Percentiles rank a stretch among this genome's conserved stretches.
Evolutionary conservation across 768 basidiomycete genomes (phyloP).

Genomic region (Tylopilus plumbeoviolaceoides): DNA sequence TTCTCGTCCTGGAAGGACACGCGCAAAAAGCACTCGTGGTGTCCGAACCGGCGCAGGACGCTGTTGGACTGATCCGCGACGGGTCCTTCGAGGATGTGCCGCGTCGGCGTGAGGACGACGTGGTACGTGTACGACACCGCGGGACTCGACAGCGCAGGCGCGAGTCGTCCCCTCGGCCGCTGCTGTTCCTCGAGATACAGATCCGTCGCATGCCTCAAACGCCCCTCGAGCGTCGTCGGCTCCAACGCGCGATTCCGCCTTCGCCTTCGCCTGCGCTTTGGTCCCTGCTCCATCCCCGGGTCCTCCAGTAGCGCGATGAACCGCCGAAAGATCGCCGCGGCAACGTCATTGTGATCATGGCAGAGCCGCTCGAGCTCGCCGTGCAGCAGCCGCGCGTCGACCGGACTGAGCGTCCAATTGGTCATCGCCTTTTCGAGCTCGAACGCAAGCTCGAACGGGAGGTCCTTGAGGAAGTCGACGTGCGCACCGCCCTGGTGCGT

Average conservation of each 20-base stretch:
- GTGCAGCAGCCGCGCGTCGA: conserved; percentile 22
- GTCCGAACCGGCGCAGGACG: conserved; percentile 34
- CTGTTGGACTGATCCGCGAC: conserved; percentile 36
- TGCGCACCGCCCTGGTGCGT: background rate
- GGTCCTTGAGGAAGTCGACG: conserved; percentile 23
- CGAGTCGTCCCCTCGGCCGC: conserved; percentile 25
- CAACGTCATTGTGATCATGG: conserved; percentile 8
- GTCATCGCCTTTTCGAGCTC: conserved; percentile 37
- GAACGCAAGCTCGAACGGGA: conserved; percentile 36
- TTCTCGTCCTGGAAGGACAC: conserved; percentile 48
- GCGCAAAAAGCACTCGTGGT: conserved; percentile 43
- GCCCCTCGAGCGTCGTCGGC: conserved; percentile 9
- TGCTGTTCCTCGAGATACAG: conserved; percentile 22
- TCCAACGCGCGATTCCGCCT: background rate
- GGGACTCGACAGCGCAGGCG: conserved; percentile 13
- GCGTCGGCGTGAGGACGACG: conserved; percentile 38
- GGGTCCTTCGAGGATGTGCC: conserved; percentile 37
- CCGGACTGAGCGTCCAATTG: conserved; percentile 23
- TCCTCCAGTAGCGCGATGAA: conserved; percentile 23
- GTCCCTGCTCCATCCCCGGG: background rate
- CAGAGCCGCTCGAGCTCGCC: conserved; percentile 19
- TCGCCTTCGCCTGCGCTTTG: background rate
- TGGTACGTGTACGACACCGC: conserved; percentile 34
- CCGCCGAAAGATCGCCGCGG: conserved; percentile 21
- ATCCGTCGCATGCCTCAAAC: conserved; percentile 15